phyloP scores from a whole-genome alignment of 2,329 filamentous ascomycete genomes.

The Dryadomyces sulphureus region DNA sequence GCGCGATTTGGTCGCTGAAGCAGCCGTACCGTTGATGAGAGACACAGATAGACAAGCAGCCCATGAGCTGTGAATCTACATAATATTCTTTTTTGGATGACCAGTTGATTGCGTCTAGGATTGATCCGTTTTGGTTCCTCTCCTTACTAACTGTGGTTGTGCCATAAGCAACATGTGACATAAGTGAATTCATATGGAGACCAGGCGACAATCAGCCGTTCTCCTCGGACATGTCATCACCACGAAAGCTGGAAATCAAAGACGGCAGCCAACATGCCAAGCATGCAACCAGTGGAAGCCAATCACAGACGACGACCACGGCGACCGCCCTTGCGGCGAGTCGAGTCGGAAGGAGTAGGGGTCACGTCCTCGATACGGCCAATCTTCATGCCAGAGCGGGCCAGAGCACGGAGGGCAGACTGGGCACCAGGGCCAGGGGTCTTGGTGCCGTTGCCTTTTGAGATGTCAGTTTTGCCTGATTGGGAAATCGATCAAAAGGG shows the following conservation, averaged over 20 bases:
- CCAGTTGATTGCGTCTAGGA: not conserved
- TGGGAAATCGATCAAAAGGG: too few species aligned
- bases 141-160: constrained; percentile 14
- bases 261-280: not conserved
- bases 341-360: constrained; percentile 97
- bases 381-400: constrained; percentile 99
- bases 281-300: not conserved
- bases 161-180: constrained; percentile 32
- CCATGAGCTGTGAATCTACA: not conserved
- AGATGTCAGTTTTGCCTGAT: not conserved
- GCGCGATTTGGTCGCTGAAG: constrained; percentile 39
- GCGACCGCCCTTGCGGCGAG: constrained; percentile 99
- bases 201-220: constrained; percentile 50
- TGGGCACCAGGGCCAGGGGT: constrained; percentile 98
- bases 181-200: constrained; percentile 34
- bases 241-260: constrained; percentile 25
- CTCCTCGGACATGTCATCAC: constrained; percentile 58
- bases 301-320: constrained; percentile 98
- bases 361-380: constrained; percentile 99
- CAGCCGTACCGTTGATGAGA: constrained; percentile 13
- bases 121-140: not conserved
- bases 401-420: constrained; percentile 95
- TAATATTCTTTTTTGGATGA: not conserved
- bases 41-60: not conserved
- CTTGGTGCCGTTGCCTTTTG: constrained; percentile 91